Evolutionary conservation across 768 basidiomycete genomes (phyloP).

Genomic region (Crassisporium funariophilum): DNA sequence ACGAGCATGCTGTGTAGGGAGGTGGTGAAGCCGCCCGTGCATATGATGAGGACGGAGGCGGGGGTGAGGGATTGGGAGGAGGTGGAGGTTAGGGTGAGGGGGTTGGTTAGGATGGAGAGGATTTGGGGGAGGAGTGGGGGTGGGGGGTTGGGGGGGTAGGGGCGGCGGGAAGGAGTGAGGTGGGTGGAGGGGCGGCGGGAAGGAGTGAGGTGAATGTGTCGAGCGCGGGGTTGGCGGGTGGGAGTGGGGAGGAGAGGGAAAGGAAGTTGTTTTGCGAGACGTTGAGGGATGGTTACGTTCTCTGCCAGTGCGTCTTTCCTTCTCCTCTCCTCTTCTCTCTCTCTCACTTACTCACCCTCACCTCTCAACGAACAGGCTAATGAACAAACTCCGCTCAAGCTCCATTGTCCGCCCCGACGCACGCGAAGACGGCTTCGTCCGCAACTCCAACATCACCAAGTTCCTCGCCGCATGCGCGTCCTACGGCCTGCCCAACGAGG

Average conservation of each 20-base stretch:
- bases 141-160: slow-evolving; percentile 17
- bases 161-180: neutral
- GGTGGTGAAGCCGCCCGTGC: slow-evolving; percentile 59
- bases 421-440: slow-evolving; percentile 65
- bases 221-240: slow-evolving; percentile 28
- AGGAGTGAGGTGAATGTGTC: slow-evolving; percentile 30
- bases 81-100: slow-evolving; percentile 66
- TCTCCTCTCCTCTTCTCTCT: slow-evolving; percentile 4
- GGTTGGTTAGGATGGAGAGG: slow-evolving; percentile 68
- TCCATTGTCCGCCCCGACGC: slow-evolving; percentile 68
- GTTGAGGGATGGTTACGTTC: slow-evolving; percentile 79
- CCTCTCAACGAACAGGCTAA: slow-evolving; percentile 48
- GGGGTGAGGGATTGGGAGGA: slow-evolving; percentile 69
- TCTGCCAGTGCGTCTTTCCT: slow-evolving; percentile 77
- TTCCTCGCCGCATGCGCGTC: slow-evolving; percentile 77
- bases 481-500: slow-evolving; percentile 62
- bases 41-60: slow-evolving; percentile 51
- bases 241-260: slow-evolving; percentile 75
- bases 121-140: slow-evolving; percentile 72
- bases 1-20: slow-evolving; percentile 67
- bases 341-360: neutral
- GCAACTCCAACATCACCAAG: slow-evolving; percentile 72
- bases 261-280: slow-evolving; percentile 72
- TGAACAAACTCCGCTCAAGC: slow-evolving; percentile 83
- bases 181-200: slow-evolving; percentile 3